Percentiles rank a stretch among this genome's conserved stretches.
phyloP scores from a whole-genome alignment of 164 flowering plant species.

The Saururus chinensis region DNA sequence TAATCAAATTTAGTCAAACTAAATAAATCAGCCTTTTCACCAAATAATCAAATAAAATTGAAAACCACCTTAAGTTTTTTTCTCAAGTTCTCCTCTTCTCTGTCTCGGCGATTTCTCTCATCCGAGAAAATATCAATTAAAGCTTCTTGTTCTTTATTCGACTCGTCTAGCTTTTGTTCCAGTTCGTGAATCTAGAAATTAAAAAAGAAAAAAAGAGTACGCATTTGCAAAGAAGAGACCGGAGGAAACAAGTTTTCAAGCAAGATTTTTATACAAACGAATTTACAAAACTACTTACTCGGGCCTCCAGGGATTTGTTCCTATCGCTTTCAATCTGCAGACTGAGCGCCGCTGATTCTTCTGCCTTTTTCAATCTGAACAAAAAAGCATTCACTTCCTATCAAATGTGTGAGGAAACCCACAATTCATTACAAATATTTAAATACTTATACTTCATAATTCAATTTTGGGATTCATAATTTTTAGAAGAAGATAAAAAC shows the following conservation, averaged over 20 bases:
- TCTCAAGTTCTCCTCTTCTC: conserved; percentile 53
- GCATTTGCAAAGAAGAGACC: background rate
- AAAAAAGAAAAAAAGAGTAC: background rate
- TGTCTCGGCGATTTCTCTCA: conserved; percentile 66
- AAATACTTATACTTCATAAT: no score
- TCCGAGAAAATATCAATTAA: conserved; percentile 53
- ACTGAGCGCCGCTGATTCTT: conserved; percentile 24
- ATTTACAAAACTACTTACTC: conserved; percentile 24
- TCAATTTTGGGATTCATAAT: no score
- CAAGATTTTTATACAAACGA: background rate
- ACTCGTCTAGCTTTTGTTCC: conserved; percentile 34
- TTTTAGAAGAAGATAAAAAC: no score
- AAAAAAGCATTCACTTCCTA: conserved; percentile 1
- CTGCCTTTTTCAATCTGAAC: conserved; percentile 43
- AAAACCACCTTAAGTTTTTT: conserved; percentile 51
- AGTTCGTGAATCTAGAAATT: conserved; percentile 35
- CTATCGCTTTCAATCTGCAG: conserved; percentile 40
- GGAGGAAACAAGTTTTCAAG: background rate
- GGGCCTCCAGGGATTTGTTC: conserved; percentile 34
- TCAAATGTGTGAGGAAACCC: background rate
- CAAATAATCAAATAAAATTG: background rate
- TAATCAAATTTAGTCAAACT: background rate
- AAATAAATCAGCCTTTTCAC: background rate
- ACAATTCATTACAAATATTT: conserved; percentile 35
- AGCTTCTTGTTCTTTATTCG: conserved; percentile 67